Conservation (phyloP, 2,329 filamentous ascomycete genomes). For the Cordyceps cateniannulata region DNA sequence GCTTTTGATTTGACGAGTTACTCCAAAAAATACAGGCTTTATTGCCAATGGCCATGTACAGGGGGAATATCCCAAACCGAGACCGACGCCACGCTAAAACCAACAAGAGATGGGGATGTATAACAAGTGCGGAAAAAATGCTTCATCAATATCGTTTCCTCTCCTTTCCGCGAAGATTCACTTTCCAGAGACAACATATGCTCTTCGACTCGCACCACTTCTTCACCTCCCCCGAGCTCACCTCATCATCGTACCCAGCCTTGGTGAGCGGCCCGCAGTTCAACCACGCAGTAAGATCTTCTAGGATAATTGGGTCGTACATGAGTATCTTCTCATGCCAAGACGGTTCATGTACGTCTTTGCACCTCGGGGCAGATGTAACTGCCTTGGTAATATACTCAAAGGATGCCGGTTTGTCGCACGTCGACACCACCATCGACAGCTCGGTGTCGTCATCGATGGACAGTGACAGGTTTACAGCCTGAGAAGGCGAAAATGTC, state of each 20-base stretch:
- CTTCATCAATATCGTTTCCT: constrained; percentile 39
- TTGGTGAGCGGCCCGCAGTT: constrained; percentile 62
- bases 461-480: constrained; percentile 37
- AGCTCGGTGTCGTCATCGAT: constrained; percentile 40
- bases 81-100: constrained; percentile 7
- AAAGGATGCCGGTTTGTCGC: constrained; percentile 41
- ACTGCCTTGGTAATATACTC: constrained; percentile 49
- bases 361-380: constrained; percentile 41
- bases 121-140: neutral
- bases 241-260: constrained; percentile 59
- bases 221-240: constrained; percentile 62
- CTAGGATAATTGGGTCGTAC: constrained; percentile 83
- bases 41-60: neutral
- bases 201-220: constrained; percentile 86
- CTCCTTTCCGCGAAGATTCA: constrained; percentile 45
- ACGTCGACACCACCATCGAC: constrained; percentile 32
- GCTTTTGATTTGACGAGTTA: neutral
- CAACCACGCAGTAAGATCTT: constrained; percentile 78
- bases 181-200: constrained; percentile 73
- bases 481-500: constrained; percentile 38
- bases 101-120: neutral
- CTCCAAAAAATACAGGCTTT: neutral
- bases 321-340: constrained; percentile 94
- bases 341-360: constrained; percentile 47
- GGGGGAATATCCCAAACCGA: neutral